Percentiles rank a stretch among this genome's conserved stretches.
phyloP scores from a whole-genome alignment of 2,329 filamentous ascomycete species.

The Paecilomyces sp. region DNA sequence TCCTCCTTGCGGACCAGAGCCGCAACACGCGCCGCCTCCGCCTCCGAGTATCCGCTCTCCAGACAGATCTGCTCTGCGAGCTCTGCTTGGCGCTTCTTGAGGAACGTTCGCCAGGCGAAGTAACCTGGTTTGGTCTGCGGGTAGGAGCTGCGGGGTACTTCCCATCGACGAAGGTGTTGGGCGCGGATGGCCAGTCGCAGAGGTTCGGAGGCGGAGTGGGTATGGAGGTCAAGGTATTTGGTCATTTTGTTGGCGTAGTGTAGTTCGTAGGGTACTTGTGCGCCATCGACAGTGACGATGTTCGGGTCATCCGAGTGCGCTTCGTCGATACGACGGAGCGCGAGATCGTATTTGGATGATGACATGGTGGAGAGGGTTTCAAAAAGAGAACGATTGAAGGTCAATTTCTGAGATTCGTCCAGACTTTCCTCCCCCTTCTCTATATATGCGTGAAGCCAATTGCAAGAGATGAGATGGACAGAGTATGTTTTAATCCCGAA shows the following conservation, averaged over 20 bases:
- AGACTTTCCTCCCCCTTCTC: neutral
- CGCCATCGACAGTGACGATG: slow-evolving; percentile 39
- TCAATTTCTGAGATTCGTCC: neutral
- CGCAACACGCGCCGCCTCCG: slow-evolving; percentile 56
- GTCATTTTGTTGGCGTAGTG: slow-evolving; percentile 79
- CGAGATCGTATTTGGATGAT: slow-evolving; percentile 35
- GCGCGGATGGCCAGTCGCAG: slow-evolving; percentile 72
- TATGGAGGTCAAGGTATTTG: slow-evolving; percentile 57
- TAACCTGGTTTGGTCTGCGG: slow-evolving; percentile 71
- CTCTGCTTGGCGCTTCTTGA: slow-evolving; percentile 65
- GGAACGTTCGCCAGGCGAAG: slow-evolving; percentile 67
- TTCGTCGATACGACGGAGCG: slow-evolving; percentile 63
- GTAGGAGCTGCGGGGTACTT: slow-evolving; percentile 66
- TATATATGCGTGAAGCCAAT: neutral
- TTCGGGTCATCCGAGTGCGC: slow-evolving; percentile 64
- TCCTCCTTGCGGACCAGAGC: slow-evolving; percentile 74
- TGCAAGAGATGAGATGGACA: neutral
- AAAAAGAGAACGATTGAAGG: neutral
- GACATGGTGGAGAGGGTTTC: neutral
- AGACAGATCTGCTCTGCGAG: slow-evolving; percentile 50
- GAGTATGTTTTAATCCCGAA: neutral
- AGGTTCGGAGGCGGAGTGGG: slow-evolving; percentile 56
- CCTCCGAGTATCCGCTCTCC: slow-evolving; percentile 42
- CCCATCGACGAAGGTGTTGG: slow-evolving; percentile 81
- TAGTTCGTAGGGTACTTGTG: slow-evolving; percentile 63